Conservation (phyloP, 495 filamentous ascomycete species). For the Aspergillus funiculosus region DNA sequence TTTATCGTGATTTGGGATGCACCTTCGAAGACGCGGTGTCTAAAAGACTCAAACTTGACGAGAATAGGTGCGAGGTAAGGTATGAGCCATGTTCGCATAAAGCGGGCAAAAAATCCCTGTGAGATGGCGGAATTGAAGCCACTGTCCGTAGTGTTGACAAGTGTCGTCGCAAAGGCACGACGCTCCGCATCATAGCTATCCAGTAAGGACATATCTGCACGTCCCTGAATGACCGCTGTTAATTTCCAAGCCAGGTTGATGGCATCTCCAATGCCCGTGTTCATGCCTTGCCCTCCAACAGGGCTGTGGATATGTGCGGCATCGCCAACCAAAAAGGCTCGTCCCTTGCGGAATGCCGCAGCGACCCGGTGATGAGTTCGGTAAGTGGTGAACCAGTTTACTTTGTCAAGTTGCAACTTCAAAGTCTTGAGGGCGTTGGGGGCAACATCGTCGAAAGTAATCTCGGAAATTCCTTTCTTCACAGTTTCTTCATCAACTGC, state of each 20-base stretch:
- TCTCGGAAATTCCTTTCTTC: constrained; percentile 12
- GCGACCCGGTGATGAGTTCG: constrained; percentile 32
- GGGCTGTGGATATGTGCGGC: constrained; percentile 56
- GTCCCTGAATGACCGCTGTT: constrained; percentile 41
- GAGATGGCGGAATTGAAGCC: constrained; percentile 26
- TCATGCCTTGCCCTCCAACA: constrained; percentile 55
- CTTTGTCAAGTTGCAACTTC: constrained; percentile 25
- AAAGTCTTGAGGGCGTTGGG: constrained; percentile 17
- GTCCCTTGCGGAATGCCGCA: constrained; percentile 22
- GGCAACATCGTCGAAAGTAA: constrained; percentile 30
- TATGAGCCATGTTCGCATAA: constrained; percentile 29
- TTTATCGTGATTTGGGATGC: constrained; percentile 30
- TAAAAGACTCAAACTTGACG: constrained; percentile 16
- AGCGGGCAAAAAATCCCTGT: constrained; percentile 19
- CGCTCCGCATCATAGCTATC: constrained; percentile 50
- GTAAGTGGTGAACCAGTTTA: constrained; percentile 36
- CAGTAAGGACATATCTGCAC: constrained; percentile 38
- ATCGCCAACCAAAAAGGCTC: constrained; percentile 35
- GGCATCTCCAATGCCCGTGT: constrained; percentile 18
- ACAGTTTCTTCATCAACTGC: constrained; percentile 17
- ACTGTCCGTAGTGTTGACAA: constrained; percentile 29
- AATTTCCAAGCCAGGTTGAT: constrained; percentile 35
- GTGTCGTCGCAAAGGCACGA: constrained; percentile 27
- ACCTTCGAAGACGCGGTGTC: constrained; percentile 21
- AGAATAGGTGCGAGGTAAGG: constrained; percentile 26